Conservation (phyloP, 2,329 filamentous ascomycete species). For the Chaetomium olivaceum region DNA sequence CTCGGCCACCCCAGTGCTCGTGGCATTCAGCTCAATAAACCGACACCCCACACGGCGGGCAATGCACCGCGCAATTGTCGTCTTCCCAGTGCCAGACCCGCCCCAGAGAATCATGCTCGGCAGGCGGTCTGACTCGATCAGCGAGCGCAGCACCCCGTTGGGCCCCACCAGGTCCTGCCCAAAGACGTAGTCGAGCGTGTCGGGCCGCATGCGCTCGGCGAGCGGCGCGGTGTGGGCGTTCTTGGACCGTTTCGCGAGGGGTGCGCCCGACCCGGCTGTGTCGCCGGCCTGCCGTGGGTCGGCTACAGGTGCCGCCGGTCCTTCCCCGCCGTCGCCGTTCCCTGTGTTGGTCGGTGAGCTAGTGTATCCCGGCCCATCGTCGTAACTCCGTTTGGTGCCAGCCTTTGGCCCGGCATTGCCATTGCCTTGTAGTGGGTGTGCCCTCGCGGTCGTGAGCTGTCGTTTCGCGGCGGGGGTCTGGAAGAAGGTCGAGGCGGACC, state of each 20-base stretch:
- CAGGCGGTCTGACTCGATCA: constrained; percentile 83
- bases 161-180: constrained; percentile 90
- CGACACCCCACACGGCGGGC: constrained; percentile 77
- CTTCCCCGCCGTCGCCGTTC: constrained; percentile 18
- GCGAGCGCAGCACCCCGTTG: constrained; percentile 76
- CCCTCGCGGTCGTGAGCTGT: constrained; percentile 42
- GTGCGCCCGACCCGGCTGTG: constrained; percentile 32
- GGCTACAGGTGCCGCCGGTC: background rate
- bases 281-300: constrained; percentile 26
- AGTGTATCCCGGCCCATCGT: constrained; percentile 52
- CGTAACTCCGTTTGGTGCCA: constrained; percentile 54
- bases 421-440: constrained; percentile 16
- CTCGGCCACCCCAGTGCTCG: constrained; percentile 81
- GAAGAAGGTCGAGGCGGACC: constrained; percentile 60
- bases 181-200: constrained; percentile 78
- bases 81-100: constrained; percentile 78
- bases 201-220: constrained; percentile 90
- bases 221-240: constrained; percentile 74
- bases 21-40: constrained; percentile 96
- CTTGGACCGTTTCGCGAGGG: constrained; percentile 65
- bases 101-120: constrained; percentile 97
- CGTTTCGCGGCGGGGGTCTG: constrained; percentile 61
- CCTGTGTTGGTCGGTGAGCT: constrained; percentile 30
- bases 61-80: constrained; percentile 89
- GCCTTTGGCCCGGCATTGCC: constrained; percentile 33